These are phyloP conservation scores for Thinopyrum elongatum DNA, from an alignment of 176 grass and related monocot species.

Conservation along the genomic window DNA sequence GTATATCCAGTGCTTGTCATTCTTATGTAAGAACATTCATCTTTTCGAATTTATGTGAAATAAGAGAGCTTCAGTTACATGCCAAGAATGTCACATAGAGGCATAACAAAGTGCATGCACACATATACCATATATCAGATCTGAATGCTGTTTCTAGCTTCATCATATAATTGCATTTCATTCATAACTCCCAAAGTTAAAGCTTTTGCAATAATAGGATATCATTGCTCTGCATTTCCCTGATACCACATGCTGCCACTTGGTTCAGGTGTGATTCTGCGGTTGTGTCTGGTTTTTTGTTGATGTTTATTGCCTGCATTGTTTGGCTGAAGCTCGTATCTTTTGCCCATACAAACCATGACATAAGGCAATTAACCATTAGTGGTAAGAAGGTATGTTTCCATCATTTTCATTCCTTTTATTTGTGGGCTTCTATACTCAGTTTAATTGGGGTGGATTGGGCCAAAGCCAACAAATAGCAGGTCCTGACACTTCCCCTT, in stretches of 20 bases:
- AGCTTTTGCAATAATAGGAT: not conserved
- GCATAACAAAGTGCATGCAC: conserved; percentile 5
- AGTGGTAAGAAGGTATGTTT: conserved; percentile 64
- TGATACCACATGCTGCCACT: conserved; percentile 25
- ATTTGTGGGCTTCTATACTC: not conserved
- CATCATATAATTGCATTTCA: not conserved
- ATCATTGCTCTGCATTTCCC: not conserved
- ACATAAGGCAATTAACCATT: conserved; percentile 69
- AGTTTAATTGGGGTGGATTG: not conserved
- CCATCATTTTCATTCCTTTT: conserved; percentile 21
- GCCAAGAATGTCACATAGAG: not conserved
- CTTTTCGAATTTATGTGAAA: not conserved
- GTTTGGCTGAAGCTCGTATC: conserved; percentile 96
- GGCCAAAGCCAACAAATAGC: not conserved
- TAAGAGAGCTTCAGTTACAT: not conserved
- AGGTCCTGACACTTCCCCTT: not conserved
- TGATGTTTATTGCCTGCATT: conserved; percentile 89
- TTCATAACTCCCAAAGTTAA: not conserved
- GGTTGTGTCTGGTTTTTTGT: conserved; percentile 84
- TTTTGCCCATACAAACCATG: conserved; percentile 96
- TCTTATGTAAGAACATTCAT: conserved; percentile 68
- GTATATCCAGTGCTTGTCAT: conserved; percentile 85
- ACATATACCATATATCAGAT: conserved; percentile 3
- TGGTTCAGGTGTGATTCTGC: conserved; percentile 86
- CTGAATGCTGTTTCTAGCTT: conserved; percentile 6